A percentile compares a stretch with the other conserved stretches of the same genome.
Conservation (phyloP, 2,329 filamentous ascomycete genomes). For the Zymoseptoria ardabiliae region DNA sequence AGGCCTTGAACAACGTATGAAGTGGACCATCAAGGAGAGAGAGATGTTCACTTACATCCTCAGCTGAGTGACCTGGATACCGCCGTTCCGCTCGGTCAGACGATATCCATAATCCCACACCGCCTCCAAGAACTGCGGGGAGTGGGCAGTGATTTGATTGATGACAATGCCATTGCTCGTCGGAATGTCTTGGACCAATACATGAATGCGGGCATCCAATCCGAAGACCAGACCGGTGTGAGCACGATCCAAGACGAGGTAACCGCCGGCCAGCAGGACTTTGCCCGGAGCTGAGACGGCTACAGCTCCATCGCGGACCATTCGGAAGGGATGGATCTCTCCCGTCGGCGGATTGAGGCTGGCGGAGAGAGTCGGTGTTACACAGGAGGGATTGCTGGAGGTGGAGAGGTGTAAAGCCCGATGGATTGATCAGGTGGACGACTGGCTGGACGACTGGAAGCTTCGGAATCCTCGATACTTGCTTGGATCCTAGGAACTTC, state of each 20-base stretch:
- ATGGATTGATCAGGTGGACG: constrained; percentile 1
- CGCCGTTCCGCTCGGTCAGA: constrained; percentile 62
- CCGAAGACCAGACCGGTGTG: constrained; percentile 70
- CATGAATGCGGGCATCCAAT: constrained; percentile 57
- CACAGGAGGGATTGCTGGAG: background rate
- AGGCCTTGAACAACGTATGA: no score
- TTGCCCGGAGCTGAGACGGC: constrained; percentile 86
- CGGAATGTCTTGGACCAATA: constrained; percentile 48
- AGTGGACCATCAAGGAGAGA: constrained; percentile 1
- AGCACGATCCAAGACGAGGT: constrained; percentile 81
- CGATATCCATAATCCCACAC: constrained; percentile 83
- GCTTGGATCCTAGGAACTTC: background rate
- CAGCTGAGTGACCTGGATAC: constrained; percentile 72
- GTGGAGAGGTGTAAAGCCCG: constrained; percentile 1
- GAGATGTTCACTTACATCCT: constrained; percentile 55
- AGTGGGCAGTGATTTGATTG: constrained; percentile 73
- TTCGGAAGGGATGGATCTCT: constrained; percentile 10
- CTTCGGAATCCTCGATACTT: no score
- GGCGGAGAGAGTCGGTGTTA: background rate
- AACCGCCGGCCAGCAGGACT: constrained; percentile 88
- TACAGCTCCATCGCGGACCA: constrained; percentile 18
- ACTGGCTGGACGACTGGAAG: background rate
- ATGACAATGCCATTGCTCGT: constrained; percentile 55
- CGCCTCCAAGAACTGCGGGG: constrained; percentile 82
- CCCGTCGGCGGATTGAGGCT: constrained; percentile 11